Base-by-base conservation (phyloP, 2,329 filamentous ascomycete species). In the Aaosphaeria pasadenensis region DNA sequence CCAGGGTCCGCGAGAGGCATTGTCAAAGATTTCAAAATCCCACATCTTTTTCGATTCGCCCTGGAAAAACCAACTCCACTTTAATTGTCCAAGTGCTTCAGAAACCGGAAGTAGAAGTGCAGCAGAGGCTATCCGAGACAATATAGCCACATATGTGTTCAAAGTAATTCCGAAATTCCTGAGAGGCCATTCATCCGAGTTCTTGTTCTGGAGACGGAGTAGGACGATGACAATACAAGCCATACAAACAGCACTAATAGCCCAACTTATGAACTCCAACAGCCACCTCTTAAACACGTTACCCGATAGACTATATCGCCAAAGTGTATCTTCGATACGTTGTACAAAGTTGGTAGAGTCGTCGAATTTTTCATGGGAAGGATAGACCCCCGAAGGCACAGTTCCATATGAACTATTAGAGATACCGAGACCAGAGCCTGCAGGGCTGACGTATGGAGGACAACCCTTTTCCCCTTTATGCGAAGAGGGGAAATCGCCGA, bases 1-100 rank as follows among this genome's bases (percentile, higher is more conserved):
- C 53, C 53, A 55, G 5, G 50, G 50, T n/a, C 53, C 53, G 11
- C 53, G 6, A 33, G 47, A 50, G 3, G 52, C 52, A n/a, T 49
- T 49, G 29, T 43, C 41, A 17, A 43, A 30, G 11, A 43, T 43
- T 29, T 43, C 41, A 4, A 43, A 43, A 43, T 43, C 41, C 41
- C 41, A 43, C 30, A 43, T 43, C 41, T 43, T 43, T 4, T 32
- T 43, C 9, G 24, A 30, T 9, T 30, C 17, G 9, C 30, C 41
- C 31, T 24, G 28, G 24, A 30, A 32, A 28, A 40, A 40, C 41
- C 41, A 43, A 24, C 41, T 43, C 41, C 41, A 43, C 4, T 43
- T 43, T 4, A 43, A 17, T 31, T 43, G 41, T 2, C 41, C 41
- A 11, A 43, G 41, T 3, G 41, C 41, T 5, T 30, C 41, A 7